Conservation (phyloP, 768 basidiomycete species). For the Tephrocybe rancida region DNA sequence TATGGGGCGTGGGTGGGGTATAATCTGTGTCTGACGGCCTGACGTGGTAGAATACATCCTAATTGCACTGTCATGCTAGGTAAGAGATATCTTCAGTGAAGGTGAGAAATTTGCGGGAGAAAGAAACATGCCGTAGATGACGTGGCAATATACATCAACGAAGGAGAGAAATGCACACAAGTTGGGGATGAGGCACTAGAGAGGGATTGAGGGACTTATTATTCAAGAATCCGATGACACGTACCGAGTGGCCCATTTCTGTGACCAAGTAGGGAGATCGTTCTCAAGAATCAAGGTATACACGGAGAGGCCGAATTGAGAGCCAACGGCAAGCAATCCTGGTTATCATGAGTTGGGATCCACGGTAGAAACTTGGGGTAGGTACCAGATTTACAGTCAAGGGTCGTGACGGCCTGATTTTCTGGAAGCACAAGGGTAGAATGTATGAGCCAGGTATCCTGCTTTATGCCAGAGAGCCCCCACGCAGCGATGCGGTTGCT, state of each 20-base stretch:
- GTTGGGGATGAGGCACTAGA: slow-evolving; percentile 51
- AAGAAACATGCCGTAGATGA: slow-evolving; percentile 52
- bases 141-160: slow-evolving; percentile 72
- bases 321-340: slow-evolving; percentile 81
- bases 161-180: slow-evolving; percentile 70
- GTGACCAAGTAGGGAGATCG: slow-evolving; percentile 81
- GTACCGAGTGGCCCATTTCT: slow-evolving; percentile 74
- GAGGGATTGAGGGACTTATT: slow-evolving; percentile 4
- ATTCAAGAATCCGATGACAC: slow-evolving; percentile 16
- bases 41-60: slow-evolving; percentile 74
- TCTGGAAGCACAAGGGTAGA: slow-evolving; percentile 74
- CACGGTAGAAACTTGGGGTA: slow-evolving; percentile 1
- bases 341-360: slow-evolving; percentile 26
- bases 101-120: not conserved
- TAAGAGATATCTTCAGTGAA: slow-evolving; percentile 5
- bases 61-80: slow-evolving; percentile 58
- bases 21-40: slow-evolving; percentile 64
- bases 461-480: slow-evolving; percentile 69
- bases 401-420: slow-evolving; percentile 52
- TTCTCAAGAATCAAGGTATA: slow-evolving; percentile 81
- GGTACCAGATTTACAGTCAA: slow-evolving; percentile 79
- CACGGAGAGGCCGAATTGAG: slow-evolving; percentile 59
- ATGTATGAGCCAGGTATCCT: slow-evolving; percentile 76
- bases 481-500: slow-evolving; percentile 73
- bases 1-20: slow-evolving; percentile 77